These are phyloP conservation scores for Boletus sp. DNA, from an alignment of 768 basidiomycete genomes.

Conservation along the genomic window DNA sequence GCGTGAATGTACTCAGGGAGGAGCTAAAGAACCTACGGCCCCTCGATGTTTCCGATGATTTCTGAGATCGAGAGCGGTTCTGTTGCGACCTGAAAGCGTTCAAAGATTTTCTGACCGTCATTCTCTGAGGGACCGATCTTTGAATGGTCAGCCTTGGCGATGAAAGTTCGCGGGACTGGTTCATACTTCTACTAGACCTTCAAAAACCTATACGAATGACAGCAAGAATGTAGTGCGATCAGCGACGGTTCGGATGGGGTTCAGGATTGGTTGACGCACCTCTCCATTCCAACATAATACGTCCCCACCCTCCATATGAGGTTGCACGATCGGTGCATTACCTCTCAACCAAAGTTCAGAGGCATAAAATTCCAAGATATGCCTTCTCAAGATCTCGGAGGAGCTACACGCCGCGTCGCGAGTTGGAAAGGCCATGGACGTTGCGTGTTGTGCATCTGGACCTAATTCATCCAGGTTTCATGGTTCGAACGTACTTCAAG, in stretches of 20 bases:
- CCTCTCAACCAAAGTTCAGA: conserved; percentile 79
- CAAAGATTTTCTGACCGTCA: conserved; percentile 60
- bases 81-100: conserved; percentile 21
- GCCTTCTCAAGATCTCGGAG: conserved; percentile 20
- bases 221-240: neutral
- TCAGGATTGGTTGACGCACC: conserved; percentile 36
- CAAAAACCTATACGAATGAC: conserved; percentile 52
- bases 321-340: conserved; percentile 53
- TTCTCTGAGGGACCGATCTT: conserved; percentile 65
- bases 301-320: conserved; percentile 55
- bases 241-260: neutral
- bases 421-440: conserved; percentile 19
- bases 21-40: conserved; percentile 58
- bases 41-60: conserved; percentile 64
- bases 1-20: neutral
- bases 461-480: conserved; percentile 38
- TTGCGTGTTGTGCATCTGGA: conserved; percentile 55
- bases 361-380: conserved; percentile 50
- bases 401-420: conserved; percentile 4
- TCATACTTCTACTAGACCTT: conserved; percentile 72
- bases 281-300: conserved; percentile 88
- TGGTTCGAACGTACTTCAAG: neutral
- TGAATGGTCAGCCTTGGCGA: conserved; percentile 7
- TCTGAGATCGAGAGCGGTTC: conserved; percentile 42
- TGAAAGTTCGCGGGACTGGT: neutral